A percentile compares a stretch with the other conserved stretches of the same genome.
These are phyloP conservation scores for Punica granatum DNA, from an alignment of 345 rosid species.

Conservation along the genomic window DNA sequence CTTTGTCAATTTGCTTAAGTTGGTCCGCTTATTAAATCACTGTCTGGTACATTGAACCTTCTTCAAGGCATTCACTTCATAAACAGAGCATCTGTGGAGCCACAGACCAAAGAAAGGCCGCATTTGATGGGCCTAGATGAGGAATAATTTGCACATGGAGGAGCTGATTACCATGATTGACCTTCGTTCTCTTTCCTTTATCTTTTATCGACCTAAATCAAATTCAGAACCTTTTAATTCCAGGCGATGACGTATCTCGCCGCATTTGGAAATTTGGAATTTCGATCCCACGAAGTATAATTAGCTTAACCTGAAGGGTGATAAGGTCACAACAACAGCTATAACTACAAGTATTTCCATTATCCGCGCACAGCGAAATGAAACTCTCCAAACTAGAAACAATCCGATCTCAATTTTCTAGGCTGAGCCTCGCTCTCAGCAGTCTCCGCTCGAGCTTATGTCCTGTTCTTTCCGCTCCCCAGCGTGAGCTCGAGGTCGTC, in stretches of 20 bases:
- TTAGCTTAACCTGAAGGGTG: background rate
- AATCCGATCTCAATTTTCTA: background rate
- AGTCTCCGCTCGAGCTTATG: slow-evolving; percentile 14
- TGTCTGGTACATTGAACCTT: background rate
- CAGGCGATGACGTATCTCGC: too few species aligned
- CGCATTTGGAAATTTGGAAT: background rate
- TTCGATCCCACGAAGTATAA: background rate
- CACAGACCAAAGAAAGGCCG: background rate
- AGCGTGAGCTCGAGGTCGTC: slow-evolving; percentile 97
- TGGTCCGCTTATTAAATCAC: background rate
- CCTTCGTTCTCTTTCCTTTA: background rate
- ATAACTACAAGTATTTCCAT: background rate
- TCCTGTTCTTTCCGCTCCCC: slow-evolving; percentile 64
- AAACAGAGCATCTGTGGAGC: background rate
- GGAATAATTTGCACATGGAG: slow-evolving; percentile 1
- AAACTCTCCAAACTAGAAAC: background rate
- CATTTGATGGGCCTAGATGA: background rate
- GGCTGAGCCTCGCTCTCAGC: background rate
- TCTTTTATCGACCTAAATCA: background rate
- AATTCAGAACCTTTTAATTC: background rate
- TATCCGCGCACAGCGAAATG: background rate
- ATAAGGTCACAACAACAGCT: background rate
- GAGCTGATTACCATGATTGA: background rate
- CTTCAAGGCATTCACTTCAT: background rate
- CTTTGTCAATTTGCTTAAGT: background rate